Base-by-base conservation (phyloP, 345 rosid genomes). In the Pugionium dolabratum region DNA sequence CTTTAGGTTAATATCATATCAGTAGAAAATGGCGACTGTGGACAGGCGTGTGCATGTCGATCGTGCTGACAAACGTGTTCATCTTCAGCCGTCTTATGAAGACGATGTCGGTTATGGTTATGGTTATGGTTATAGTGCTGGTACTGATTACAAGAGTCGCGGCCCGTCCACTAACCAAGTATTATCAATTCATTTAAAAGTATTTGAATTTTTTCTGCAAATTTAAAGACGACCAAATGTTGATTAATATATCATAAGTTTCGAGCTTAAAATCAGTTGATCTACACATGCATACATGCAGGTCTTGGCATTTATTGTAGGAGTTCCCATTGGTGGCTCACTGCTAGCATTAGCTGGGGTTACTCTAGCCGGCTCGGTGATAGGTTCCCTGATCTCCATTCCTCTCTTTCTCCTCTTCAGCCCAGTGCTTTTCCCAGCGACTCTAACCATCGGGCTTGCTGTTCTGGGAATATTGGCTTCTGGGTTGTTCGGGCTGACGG, bases 381-480 rank as follows among this genome's bases (percentile, higher is more conserved):
- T 83, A 10, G 92, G 86, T 36, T 76, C 83, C 1, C 41, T 76
- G 4, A 54, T 87, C 43, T 57, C 86, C 18, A 83, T 88, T 4
- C 95, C 95, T 0, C 70, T 87, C 9, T 87, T 89, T 67, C 51
- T 92, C 31, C 63, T 92, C 53, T 87, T 80, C 78, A 89, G 97
- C 79, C 98, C 89, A 0, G 82, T 92, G 44, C 34, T 92, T 3
- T 84, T 89, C 42, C 91, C 98, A 0, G 88, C 96, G 0, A 81
- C 84, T 9, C 53, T 87, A 6, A 73, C 65, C 1, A n/a, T 89
- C 2, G 84, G 73, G 36, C 66, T 89, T 4, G 83, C 89, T 0
- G 78, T 87, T 59, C 30, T 76, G 2, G 96, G 83, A 4, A 83
- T 91, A 58, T 79, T 85, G 44, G 65, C 87, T 0, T 87, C 98